phyloP scores from a whole-genome alignment of 2,329 filamentous ascomycete species.

The Ascochyta rabiei region DNA sequence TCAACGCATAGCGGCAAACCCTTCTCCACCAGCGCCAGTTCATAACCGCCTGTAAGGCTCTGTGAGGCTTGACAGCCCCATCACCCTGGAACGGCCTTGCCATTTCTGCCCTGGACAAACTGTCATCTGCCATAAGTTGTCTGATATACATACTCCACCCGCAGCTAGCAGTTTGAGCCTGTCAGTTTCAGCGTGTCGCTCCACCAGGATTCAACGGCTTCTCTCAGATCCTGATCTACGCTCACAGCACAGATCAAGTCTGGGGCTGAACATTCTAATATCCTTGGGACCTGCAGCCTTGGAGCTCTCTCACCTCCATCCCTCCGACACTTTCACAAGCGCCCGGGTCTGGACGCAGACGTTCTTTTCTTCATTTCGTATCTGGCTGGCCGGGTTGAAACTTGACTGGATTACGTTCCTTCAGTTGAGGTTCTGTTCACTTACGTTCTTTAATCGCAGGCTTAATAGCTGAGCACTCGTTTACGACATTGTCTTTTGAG shows the following conservation, averaged over 20 bases:
- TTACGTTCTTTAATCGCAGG: conserved; percentile 40
- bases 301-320: conserved; percentile 40
- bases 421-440: conserved; percentile 40
- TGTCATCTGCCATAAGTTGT: conserved; percentile 37
- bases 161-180: conserved; percentile 43
- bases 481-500: neutral
- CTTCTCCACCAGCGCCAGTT: conserved; percentile 26
- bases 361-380: conserved; percentile 50
- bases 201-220: conserved; percentile 30
- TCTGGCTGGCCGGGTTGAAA: conserved; percentile 51
- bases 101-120: conserved; percentile 31
- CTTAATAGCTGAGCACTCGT: conserved; percentile 33
- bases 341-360: conserved; percentile 43
- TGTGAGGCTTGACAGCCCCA: conserved; percentile 22
- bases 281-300: conserved; percentile 41
- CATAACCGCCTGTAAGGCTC: conserved; percentile 22
- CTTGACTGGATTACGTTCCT: conserved; percentile 42
- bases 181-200: conserved; percentile 47
- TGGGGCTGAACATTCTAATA: conserved; percentile 44
- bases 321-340: conserved; percentile 31
- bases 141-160: conserved; percentile 39
- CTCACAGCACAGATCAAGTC: conserved; percentile 26
- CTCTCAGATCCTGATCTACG: conserved; percentile 38
- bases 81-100: conserved; percentile 5
- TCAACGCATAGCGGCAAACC: conserved; percentile 37